Percentiles rank a stretch among this genome's conserved stretches.
phyloP scores from a whole-genome alignment of 2,329 filamentous ascomycete genomes.

The Aureobasidium sp. region DNA sequence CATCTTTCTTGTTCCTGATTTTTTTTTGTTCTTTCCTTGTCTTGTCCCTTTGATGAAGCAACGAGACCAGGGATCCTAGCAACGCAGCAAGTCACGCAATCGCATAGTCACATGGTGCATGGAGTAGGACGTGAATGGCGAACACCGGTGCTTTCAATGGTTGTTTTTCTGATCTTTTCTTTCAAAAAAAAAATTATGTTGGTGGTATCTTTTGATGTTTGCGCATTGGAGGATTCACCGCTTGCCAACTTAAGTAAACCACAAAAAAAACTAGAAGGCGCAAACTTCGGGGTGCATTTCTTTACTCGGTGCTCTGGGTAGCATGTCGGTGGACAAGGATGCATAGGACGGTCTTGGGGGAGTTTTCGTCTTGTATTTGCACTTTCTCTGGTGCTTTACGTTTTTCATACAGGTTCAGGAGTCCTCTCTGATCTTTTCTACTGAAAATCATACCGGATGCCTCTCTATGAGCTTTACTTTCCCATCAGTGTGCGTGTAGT shows the following conservation, averaged over 20 bases:
- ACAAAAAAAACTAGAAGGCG: not conserved
- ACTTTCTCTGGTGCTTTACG: not conserved
- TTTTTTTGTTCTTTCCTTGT: not conserved
- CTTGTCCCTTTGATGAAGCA: slow-evolving; percentile 1
- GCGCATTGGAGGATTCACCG: not conserved
- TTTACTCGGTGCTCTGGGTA: not conserved
- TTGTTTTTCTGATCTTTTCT: not conserved
- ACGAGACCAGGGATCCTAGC: slow-evolving; percentile 7
- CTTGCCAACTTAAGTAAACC: not conserved
- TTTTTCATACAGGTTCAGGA: not conserved
- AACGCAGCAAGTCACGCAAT: slow-evolving; percentile 1
- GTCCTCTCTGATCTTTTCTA: not conserved
- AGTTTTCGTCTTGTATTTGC: not conserved
- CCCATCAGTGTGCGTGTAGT: too few relatives aligned
- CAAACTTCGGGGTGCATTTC: not conserved
- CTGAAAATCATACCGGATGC: too few relatives aligned
- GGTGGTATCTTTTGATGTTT: not conserved
- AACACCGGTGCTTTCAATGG: slow-evolving; percentile 3
- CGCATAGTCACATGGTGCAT: not conserved
- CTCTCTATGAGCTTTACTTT: too few relatives aligned
- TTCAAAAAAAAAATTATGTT: not conserved
- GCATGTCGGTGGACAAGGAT: not conserved
- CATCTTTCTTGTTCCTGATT: not conserved
- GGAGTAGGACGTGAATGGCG: not conserved
- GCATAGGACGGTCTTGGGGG: slow-evolving; percentile 3